Base-by-base conservation (phyloP, 2,329 filamentous ascomycete species). In the Diaporthe capsici region DNA sequence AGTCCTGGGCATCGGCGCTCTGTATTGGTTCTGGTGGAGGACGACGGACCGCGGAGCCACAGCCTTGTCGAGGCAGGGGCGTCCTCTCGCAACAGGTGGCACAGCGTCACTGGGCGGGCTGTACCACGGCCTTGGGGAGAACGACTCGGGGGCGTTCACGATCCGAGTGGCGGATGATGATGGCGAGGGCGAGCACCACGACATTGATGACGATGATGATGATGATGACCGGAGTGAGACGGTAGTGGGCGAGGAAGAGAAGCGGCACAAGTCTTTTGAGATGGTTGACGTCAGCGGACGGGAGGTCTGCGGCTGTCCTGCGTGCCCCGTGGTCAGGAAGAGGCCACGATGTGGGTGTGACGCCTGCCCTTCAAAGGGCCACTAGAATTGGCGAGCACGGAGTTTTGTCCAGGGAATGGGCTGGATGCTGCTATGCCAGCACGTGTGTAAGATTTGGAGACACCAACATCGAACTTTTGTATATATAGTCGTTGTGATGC, bases 11-110 rank as follows among this genome's bases (percentile, higher is more conserved):
- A 79, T 78, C 57, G 84, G 84, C 0, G 81, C 81, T 2, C 51
- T 82, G 20, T 85, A 84, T 77, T 85, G 84, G 84, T 74, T 80
- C 39, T 84, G 82, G 82, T 84, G 83, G 83, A 65, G 75, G 55
- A 77, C 37, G 75, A 78, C 55, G 37, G 76, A 70, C 10, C 47
- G 73, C 25, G 70, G 4, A 22, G 6, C 7, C 20, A 9, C 5
- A 8, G 65, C 1, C 22, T 9, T 8, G 12, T 34, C 60, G 25
- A n/a, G 49, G 49, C 3, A 13, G 10, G 39, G 51, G 17, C 31
- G 72, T 15, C 37, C 44, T 6, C 22, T 28, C 8, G 22, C 17
- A 20, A 1, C 47, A 31, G 15, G 20, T n/a, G 31, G 28, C 15
- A 2, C n/a, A n/a, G 42, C 15, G 20, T 5, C 44, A 31, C 13